phyloP scores from a whole-genome alignment of 176 grass and related monocot species.

The Phragmites australis region DNA sequence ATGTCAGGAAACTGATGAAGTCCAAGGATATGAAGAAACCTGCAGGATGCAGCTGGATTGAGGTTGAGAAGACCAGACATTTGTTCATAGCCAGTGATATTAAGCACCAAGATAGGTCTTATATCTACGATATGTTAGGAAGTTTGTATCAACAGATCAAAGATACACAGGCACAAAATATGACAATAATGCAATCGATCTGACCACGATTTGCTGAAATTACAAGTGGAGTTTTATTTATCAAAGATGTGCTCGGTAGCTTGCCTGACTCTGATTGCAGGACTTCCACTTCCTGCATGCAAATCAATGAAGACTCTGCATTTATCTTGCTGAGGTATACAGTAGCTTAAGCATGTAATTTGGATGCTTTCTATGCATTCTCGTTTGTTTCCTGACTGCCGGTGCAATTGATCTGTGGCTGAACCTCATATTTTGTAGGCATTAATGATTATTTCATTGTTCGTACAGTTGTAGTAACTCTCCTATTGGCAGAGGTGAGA shows the following conservation, averaged over 20 bases:
- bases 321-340: slow-evolving; percentile 25
- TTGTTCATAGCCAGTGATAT: slow-evolving; percentile 58
- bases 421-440: slow-evolving; percentile 8
- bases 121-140: slow-evolving; percentile 40
- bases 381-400: neutral
- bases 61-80: slow-evolving; percentile 57
- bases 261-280: neutral
- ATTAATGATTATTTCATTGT: neutral
- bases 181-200: neutral
- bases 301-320: neutral
- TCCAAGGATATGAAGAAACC: slow-evolving; percentile 71
- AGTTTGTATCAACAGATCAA: slow-evolving; percentile 63
- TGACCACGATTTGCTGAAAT: neutral
- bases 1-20: slow-evolving; percentile 69
- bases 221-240: slow-evolving; percentile 4
- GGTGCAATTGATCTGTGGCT: neutral
- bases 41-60: slow-evolving; percentile 76
- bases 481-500: slow-evolving; percentile 12
- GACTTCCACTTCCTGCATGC: neutral
- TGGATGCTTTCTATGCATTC: slow-evolving; percentile 16
- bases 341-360: slow-evolving; percentile 1
- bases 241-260: neutral
- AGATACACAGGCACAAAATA: slow-evolving; percentile 30
- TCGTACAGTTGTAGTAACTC: neutral
- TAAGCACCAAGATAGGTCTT: slow-evolving; percentile 46